Base-by-base conservation (phyloP, 2,329 filamentous ascomycete genomes). In the Xylaria digitata region DNA sequence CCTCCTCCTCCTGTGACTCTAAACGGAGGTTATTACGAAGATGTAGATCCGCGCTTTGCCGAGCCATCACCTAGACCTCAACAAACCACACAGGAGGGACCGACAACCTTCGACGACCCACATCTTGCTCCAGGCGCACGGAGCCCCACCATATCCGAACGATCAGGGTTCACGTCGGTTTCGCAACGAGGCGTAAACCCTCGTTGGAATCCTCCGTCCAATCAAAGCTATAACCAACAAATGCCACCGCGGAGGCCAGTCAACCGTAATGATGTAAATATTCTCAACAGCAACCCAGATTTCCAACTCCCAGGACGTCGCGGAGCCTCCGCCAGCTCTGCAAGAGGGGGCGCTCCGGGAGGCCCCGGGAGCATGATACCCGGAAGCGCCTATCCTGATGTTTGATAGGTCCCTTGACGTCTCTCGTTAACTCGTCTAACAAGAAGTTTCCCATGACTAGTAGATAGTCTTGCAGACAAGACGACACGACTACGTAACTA, bases 111-210 rank as follows among this genome's bases (percentile, higher is more conserved):
- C 71, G 91, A 94, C 69, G 88, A 91, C 68, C 77, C 90, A 42
- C 86, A 86, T 49, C 85, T 87, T 70, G 76, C 76, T 37, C 75
- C 80, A 34, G 85, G 86, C 50, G 80, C 86, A 52, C 87, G 92
- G 73, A 95, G 90, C 74, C 94, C 92, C 37, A 88, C 90, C 34
- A 87, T 90, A 73, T 95, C 91, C 69, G 93, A 97, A 75, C 86
- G 88, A 26, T 95, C 90, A 52, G 92, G 91, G 73, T 97, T 97
- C 80, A 97, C 95, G 1, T 96, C 92, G 11, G 91, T 98, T 52
- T 95, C 91, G 0, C 94, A 97, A 79, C 87, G 95, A 40, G 92
- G 92, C 1, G 83, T 97, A 61, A 97, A 97, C 78, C 95, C 94
- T 6, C 89, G 90, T 67, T 97, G 95, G 94, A 88, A 91, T 69